Conservation (phyloP, 352 stramenopile species). For the Globisporangium okanoganense region DNA sequence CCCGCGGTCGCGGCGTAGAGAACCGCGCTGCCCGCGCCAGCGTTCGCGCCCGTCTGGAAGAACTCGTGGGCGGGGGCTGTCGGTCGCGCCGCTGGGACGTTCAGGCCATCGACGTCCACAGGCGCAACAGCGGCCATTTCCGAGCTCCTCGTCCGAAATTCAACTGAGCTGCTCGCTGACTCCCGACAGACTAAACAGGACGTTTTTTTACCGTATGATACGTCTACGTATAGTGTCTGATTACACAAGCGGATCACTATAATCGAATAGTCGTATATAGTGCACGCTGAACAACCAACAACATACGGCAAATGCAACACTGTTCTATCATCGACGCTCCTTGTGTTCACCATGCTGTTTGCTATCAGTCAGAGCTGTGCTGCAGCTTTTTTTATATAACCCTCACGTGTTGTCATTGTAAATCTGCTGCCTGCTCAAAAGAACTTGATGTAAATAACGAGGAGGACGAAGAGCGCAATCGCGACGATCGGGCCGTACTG, state of each 20-base stretch:
- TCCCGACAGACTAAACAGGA: not conserved
- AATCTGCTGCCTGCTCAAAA: conserved; percentile 50
- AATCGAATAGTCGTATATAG: no score
- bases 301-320: no score
- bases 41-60: not conserved
- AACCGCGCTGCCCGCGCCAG: not conserved
- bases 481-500: conserved; percentile 84
- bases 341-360: no score
- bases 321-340: no score
- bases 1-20: not conserved
- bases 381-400: not conserved
- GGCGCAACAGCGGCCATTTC: not conserved
- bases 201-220: no score
- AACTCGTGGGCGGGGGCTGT: not conserved
- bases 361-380: no score
- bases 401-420: not conserved
- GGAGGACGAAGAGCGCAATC: conserved; percentile 75
- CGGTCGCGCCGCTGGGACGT: conserved; percentile 5
- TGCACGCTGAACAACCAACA: no score
- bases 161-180: not conserved
- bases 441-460: conserved; percentile 91
- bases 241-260: no score
- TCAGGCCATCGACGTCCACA: not conserved
- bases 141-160: not conserved
- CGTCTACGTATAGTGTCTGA: no score